Evolutionary conservation across 2,329 filamentous ascomycete genomes (phyloP).

Genomic region (Ophiostoma sp.): DNA sequence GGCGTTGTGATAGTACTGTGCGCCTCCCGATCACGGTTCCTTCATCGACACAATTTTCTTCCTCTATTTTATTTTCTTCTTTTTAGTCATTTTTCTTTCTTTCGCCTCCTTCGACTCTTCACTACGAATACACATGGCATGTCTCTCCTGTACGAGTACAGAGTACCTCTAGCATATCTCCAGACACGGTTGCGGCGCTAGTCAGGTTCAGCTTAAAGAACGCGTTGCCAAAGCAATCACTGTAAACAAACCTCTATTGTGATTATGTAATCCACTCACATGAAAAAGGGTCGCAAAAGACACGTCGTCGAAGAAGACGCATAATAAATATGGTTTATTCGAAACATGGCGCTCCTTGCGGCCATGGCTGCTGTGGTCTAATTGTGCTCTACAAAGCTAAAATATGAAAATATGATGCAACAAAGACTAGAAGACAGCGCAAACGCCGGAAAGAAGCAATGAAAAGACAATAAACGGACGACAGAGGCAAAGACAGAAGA

Average conservation of each 20-base stretch:
- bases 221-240: slow-evolving; percentile 15
- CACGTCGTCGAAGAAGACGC: not conserved
- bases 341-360: too few species aligned
- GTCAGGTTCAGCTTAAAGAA: not conserved
- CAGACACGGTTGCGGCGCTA: not conserved
- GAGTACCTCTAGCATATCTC: not conserved
- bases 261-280: not conserved
- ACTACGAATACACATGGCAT: too few species aligned
- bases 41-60: not conserved
- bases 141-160: not conserved
- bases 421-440: too few species aligned
- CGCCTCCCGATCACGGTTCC: not conserved
- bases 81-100: not conserved
- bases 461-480: too few species aligned
- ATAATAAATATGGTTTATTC: too few species aligned
- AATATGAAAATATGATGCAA: too few species aligned
- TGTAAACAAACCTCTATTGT: slow-evolving; percentile 5
- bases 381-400: too few species aligned
- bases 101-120: not conserved
- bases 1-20: not conserved
- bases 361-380: too few species aligned
- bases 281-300: not conserved
- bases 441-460: too few species aligned
- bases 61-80: not conserved
- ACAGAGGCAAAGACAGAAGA: too few species aligned